phyloP scores from a whole-genome alignment of 345 rosid genomes.

The Arabidopsis thaliana region DNA sequence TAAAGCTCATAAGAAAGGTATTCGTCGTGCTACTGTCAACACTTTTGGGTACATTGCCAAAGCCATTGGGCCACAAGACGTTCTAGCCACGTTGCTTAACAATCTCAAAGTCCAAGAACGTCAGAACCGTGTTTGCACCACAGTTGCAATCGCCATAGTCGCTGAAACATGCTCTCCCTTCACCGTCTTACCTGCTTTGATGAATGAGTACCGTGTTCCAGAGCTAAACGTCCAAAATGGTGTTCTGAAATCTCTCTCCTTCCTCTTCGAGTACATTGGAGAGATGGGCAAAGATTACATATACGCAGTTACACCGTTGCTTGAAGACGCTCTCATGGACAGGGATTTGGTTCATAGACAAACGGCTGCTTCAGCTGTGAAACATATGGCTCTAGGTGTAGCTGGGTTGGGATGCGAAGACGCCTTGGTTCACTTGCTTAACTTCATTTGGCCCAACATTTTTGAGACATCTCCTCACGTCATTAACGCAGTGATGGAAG shows the following conservation, averaged over 20 bases:
- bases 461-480: slow-evolving; percentile 99
- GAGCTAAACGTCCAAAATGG: slow-evolving; percentile 99
- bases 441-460: slow-evolving; percentile 98
- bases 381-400: slow-evolving; percentile 98
- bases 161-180: slow-evolving; percentile 99
- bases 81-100: slow-evolving; percentile 89
- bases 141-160: slow-evolving; percentile 95
- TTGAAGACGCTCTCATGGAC: slow-evolving; percentile 98
- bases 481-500: slow-evolving; percentile 98
- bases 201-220: slow-evolving; percentile 98
- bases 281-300: slow-evolving; percentile 99
- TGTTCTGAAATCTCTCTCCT: slow-evolving; percentile 93
- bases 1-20: slow-evolving; percentile 99
- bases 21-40: slow-evolving; percentile 94
- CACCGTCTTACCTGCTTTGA: slow-evolving; percentile 90
- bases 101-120: slow-evolving; percentile 99
- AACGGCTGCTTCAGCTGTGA: slow-evolving; percentile 98
- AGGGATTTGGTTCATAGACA: slow-evolving; percentile 97
- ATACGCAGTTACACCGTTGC: slow-evolving; percentile 97
- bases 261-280: slow-evolving; percentile 95
- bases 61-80: slow-evolving; percentile 99
- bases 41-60: slow-evolving; percentile 98
- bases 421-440: slow-evolving; percentile 84
- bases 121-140: slow-evolving; percentile 99
- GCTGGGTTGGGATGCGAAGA: slow-evolving; percentile 99